A percentile compares a stretch with the other conserved stretches of the same genome.
Conservation (phyloP, 2,329 filamentous ascomycete species). For the Diaporthe eres region DNA sequence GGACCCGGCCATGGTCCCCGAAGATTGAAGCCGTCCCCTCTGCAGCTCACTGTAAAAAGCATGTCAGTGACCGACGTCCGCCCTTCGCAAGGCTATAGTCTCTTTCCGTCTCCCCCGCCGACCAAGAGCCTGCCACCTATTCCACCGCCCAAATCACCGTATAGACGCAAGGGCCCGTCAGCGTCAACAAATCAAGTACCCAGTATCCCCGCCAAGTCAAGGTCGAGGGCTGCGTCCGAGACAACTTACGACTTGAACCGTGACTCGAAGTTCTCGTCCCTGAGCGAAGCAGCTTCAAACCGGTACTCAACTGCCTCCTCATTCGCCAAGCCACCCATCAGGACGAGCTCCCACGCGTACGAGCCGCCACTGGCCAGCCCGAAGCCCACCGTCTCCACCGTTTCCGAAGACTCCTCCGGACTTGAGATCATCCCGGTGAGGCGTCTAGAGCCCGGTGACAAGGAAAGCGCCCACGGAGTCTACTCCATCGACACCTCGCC, state of each 20-base stretch:
- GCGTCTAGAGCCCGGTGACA: conserved; percentile 48
- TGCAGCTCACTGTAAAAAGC: conserved; percentile 5
- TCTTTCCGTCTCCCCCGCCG: conserved; percentile 39
- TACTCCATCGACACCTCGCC: conserved; percentile 55
- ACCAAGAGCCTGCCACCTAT: conserved; percentile 39
- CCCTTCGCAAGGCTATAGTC: conserved; percentile 35
- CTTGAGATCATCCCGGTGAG: conserved; percentile 42
- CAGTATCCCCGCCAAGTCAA: conserved; percentile 23
- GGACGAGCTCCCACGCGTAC: conserved; percentile 33
- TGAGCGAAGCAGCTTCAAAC: conserved; percentile 24
- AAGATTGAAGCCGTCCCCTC: conserved; percentile 7
- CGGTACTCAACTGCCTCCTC: conserved; percentile 35
- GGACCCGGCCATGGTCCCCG: not conserved
- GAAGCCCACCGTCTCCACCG: not conserved
- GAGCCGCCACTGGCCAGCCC: conserved; percentile 1
- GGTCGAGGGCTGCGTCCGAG: conserved; percentile 32
- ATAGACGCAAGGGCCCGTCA: not conserved
- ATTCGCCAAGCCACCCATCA: conserved; percentile 9
- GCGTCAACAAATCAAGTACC: not conserved
- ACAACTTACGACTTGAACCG: conserved; percentile 9
- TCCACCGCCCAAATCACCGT: conserved; percentile 34
- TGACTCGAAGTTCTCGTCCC: conserved; percentile 36
- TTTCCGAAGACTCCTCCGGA: conserved; percentile 3
- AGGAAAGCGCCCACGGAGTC: conserved; percentile 49
- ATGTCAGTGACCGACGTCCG: not conserved